A percentile compares a stretch with the other conserved stretches of the same genome.
Evolutionary conservation across 2,329 filamentous ascomycete genomes (phyloP).

Genomic region (Aureobasidium sp.): DNA sequence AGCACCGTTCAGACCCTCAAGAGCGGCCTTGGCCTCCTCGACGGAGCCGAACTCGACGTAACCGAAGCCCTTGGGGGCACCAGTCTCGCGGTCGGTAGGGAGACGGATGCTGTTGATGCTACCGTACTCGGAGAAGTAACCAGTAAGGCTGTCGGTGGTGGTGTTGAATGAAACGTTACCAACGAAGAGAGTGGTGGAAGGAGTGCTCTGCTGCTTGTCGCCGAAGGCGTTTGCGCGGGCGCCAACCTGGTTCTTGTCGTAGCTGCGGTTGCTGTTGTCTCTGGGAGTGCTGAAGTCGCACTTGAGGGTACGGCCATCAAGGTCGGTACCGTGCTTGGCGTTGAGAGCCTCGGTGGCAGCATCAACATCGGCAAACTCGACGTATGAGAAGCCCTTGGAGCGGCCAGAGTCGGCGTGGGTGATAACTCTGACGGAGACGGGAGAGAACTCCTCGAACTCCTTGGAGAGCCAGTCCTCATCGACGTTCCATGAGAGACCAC

Average conservation of each 20-base stretch:
- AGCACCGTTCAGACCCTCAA: conserved; percentile 62
- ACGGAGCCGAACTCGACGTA: conserved; percentile 79
- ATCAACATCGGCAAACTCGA: conserved; percentile 68
- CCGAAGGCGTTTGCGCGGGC: conserved; percentile 64
- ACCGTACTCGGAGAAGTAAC: conserved; percentile 66
- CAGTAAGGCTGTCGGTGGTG: conserved; percentile 66
- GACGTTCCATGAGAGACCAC: conserved; percentile 84
- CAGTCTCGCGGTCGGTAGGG: conserved; percentile 79
- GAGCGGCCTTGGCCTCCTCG: conserved; percentile 73
- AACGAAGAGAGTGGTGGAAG: conserved; percentile 82
- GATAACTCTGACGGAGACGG: conserved; percentile 68
- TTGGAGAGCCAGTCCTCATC: conserved; percentile 75
- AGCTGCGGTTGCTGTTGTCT: conserved; percentile 28
- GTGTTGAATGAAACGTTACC: conserved; percentile 85
- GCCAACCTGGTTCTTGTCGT: conserved; percentile 47
- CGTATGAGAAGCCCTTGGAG: conserved; percentile 87
- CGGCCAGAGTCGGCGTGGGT: conserved; percentile 73
- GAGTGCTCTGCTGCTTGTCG: conserved; percentile 64
- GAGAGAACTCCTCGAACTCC: conserved; percentile 74
- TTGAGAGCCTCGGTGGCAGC: conserved; percentile 65
- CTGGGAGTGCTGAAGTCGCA: conserved; percentile 70
- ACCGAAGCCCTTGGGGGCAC: conserved; percentile 83
- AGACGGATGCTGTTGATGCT: conserved; percentile 74
- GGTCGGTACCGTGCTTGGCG: conserved; percentile 65
- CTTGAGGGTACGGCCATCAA: conserved; percentile 70